A percentile compares a stretch with the other conserved stretches of the same genome.
phyloP scores from a whole-genome alignment of 2,329 filamentous ascomycete genomes.

The Claviceps arundinis region DNA sequence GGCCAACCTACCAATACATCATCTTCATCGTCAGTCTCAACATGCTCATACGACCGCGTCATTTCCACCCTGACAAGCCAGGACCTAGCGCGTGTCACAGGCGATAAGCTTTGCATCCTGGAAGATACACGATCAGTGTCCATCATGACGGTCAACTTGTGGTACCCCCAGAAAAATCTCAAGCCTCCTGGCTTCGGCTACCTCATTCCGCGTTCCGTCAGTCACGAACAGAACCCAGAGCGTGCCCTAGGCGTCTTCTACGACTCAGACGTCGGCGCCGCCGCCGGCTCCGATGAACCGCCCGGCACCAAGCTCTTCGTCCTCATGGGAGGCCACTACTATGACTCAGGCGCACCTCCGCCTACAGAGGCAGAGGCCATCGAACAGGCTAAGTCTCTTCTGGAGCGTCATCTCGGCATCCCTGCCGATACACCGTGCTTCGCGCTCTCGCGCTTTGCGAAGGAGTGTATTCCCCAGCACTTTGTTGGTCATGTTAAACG shows the following conservation, averaged over 20 bases:
- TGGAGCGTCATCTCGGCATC: slow-evolving; percentile 65
- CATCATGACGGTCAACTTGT: slow-evolving; percentile 88
- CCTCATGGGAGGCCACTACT: slow-evolving; percentile 91
- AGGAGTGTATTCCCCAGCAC: slow-evolving; percentile 84
- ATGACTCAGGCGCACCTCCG: slow-evolving; percentile 30
- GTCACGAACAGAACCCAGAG: slow-evolving; percentile 63
- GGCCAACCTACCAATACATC: neutral
- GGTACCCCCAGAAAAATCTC: slow-evolving; percentile 54
- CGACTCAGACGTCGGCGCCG: slow-evolving; percentile 49
- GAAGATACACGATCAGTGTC: slow-evolving; percentile 51
- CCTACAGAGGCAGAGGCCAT: slow-evolving; percentile 55
- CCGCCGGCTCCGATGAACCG: slow-evolving; percentile 36
- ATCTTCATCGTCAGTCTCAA: neutral
- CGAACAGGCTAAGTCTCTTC: slow-evolving; percentile 53
- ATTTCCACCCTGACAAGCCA: slow-evolving; percentile 50
- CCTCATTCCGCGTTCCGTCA: slow-evolving; percentile 65
- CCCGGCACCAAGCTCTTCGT: slow-evolving; percentile 77
- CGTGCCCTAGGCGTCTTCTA: slow-evolving; percentile 84
- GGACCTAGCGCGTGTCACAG: slow-evolving; percentile 25
- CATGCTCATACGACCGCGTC: slow-evolving; percentile 36
- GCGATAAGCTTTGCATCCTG: slow-evolving; percentile 32
- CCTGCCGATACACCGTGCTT: slow-evolving; percentile 41
- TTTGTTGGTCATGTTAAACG: slow-evolving; percentile 59
- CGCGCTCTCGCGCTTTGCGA: slow-evolving; percentile 43
- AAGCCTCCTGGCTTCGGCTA: slow-evolving; percentile 73